Percentiles rank a stretch among this genome's conserved stretches.
Conservation (phyloP, 208 protist species). For the Leishmania tarentolae region DNA sequence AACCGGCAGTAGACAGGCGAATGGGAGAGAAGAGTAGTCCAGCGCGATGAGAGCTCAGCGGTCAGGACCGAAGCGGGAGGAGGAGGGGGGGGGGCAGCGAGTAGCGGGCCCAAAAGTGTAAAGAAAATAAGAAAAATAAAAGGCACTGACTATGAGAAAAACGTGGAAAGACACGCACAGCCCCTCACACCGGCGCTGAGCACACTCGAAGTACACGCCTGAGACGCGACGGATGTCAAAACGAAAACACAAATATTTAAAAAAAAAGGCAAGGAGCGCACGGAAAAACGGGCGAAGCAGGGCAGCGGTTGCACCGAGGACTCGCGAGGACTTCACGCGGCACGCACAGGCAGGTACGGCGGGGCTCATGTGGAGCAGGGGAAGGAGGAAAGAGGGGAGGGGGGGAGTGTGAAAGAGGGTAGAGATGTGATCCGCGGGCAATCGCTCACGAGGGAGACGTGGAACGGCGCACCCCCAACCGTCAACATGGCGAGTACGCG, state of each 20-base stretch:
- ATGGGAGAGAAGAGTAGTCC: background rate
- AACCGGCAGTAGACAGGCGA: background rate
- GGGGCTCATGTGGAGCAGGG: background rate
- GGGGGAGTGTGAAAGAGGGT: background rate
- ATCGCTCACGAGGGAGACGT: background rate
- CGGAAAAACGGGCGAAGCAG: background rate
- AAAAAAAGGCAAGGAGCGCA: background rate
- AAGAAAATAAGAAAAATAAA: background rate
- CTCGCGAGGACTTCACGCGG: background rate
- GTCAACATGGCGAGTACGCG: background rate
- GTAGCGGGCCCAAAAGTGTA: background rate
- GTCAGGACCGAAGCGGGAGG: background rate
- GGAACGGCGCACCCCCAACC: background rate
- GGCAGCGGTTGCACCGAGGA: background rate
- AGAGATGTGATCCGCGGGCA: background rate
- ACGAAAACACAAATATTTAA: background rate
- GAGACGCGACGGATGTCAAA: background rate
- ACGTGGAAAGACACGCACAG: background rate
- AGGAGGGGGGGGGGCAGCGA: background rate
- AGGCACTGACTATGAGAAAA: too few relatives aligned
- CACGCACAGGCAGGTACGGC: background rate
- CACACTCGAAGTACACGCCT: too few relatives aligned
- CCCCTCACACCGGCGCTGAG: background rate
- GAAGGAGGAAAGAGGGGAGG: background rate
- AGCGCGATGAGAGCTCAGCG: background rate